These are phyloP conservation scores for Mrakia frigida DNA, from an alignment of 768 basidiomycete species.

Conservation along the genomic window DNA sequence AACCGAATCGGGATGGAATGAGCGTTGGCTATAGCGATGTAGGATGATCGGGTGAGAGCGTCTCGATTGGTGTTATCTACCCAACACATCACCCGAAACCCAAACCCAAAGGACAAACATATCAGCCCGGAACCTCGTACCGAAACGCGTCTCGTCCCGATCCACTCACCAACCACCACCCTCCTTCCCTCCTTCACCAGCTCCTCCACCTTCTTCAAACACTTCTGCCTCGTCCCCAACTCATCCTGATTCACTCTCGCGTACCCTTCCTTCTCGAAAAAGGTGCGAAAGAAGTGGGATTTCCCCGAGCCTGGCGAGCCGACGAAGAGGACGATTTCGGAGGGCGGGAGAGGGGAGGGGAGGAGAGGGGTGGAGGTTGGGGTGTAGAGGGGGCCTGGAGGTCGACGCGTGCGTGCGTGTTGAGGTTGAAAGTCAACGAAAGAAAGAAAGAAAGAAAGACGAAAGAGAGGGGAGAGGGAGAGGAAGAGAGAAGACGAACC, in stretches of 20 bases:
- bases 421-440: no score
- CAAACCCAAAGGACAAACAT: no score
- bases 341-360: conserved; percentile 32
- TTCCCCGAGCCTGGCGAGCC: conserved; percentile 70
- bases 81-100: background rate
- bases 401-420: no score
- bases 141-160: background rate
- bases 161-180: conserved; percentile 66
- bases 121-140: no score
- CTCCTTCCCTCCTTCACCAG: conserved; percentile 57
- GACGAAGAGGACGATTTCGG: conserved; percentile 58
- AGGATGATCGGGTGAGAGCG: conserved; percentile 59
- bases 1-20: conserved; percentile 57
- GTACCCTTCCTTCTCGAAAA: conserved; percentile 68
- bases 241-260: conserved; percentile 82
- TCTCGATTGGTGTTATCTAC: conserved; percentile 92
- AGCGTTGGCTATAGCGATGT: conserved; percentile 62
- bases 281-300: conserved; percentile 64
- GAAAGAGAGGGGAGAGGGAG: background rate
- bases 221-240: conserved; percentile 67
- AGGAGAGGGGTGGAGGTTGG: conserved; percentile 51
- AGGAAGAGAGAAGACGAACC: conserved; percentile 4
- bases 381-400: conserved; percentile 52
- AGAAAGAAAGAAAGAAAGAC: background rate
- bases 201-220: conserved; percentile 60